Evolutionary conservation across 257 asterid species (phyloP).

Genomic region (Fraxinus cuspidata): DNA sequence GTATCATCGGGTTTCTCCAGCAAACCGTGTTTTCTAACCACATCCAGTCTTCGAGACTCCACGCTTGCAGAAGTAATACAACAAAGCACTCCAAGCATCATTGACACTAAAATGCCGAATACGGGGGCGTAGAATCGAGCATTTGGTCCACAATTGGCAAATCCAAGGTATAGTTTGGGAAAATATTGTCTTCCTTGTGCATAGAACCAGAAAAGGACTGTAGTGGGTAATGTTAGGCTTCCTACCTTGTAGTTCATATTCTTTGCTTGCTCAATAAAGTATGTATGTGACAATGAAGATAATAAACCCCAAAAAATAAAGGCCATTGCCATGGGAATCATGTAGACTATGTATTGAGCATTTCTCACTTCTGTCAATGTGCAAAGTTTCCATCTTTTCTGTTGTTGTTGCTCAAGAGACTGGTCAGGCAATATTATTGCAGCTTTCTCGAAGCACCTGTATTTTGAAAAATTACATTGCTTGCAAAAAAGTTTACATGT

Average conservation of each 20-base stretch:
- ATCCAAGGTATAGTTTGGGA: not conserved
- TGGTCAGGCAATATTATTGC: conserved; percentile 32
- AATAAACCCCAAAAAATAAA: conserved; percentile 25
- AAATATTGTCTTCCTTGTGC: conserved; percentile 12
- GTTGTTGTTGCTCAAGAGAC: conserved; percentile 23
- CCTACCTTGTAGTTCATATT: conserved; percentile 33
- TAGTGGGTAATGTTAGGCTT: conserved; percentile 27
- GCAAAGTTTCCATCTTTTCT: conserved; percentile 33
- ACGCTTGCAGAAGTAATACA: not conserved
- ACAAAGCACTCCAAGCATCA: conserved; percentile 1
- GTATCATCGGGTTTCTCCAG: conserved; percentile 17
- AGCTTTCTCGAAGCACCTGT: conserved; percentile 34
- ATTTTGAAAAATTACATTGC: not conserved
- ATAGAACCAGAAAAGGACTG: conserved; percentile 26
- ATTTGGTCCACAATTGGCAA: not conserved
- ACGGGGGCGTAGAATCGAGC: not conserved
- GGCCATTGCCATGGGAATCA: conserved; percentile 33
- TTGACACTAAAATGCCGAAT: not conserved
- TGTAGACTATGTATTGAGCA: conserved; percentile 29
- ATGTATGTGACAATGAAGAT: conserved; percentile 19
- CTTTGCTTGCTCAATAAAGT: conserved; percentile 35
- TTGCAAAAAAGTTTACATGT: not conserved
- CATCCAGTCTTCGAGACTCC: conserved; percentile 24
- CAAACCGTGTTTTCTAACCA: conserved; percentile 15
- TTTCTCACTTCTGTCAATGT: conserved; percentile 28